phyloP scores from a whole-genome alignment of 441 rosid genomes.

The Brassica balearica region DNA sequence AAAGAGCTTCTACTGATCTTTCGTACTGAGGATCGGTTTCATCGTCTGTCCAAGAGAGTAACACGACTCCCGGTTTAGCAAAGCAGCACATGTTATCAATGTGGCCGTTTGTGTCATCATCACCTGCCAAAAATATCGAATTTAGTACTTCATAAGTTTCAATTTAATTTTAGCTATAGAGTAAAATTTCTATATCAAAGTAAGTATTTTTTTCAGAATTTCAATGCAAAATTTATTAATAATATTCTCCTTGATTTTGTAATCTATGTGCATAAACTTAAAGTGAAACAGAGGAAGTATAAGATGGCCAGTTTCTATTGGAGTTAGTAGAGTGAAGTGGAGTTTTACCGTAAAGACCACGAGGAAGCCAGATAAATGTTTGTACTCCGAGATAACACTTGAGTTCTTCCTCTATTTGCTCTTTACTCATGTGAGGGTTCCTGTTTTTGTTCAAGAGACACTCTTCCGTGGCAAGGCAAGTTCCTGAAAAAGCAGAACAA shows the following conservation, averaged over 20 bases:
- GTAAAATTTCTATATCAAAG: too few relatives aligned
- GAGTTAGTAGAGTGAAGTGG: not conserved
- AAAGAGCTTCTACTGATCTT: constrained; percentile 66
- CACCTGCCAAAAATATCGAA: constrained; percentile 54
- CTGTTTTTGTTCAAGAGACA: constrained; percentile 90
- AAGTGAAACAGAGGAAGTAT: too few relatives aligned
- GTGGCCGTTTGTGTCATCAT: constrained; percentile 96
- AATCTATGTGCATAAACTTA: too few relatives aligned
- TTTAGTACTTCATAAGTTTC: too few relatives aligned
- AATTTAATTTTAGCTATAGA: too few relatives aligned
- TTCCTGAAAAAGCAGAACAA: constrained; percentile 54
- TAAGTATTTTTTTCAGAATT: too few relatives aligned
- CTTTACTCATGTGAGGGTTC: constrained; percentile 63
- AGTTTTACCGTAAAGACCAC: constrained; percentile 72
- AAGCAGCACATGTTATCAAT: constrained; percentile 97
- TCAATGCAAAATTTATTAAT: too few relatives aligned
- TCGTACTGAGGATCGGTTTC: constrained; percentile 73
- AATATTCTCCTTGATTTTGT: too few relatives aligned
- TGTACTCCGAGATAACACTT: constrained; percentile 74
- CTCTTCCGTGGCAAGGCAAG: constrained; percentile 92
- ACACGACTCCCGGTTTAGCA: constrained; percentile 81
- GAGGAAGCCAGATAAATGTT: constrained; percentile 84
- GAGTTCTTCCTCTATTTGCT: constrained; percentile 46
- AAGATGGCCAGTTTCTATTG: too few relatives aligned
- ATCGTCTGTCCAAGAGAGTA: constrained; percentile 84